These are phyloP conservation scores for Flaveria robusta DNA, from an alignment of 129 eudicot genomes.

Conservation along the genomic window DNA sequence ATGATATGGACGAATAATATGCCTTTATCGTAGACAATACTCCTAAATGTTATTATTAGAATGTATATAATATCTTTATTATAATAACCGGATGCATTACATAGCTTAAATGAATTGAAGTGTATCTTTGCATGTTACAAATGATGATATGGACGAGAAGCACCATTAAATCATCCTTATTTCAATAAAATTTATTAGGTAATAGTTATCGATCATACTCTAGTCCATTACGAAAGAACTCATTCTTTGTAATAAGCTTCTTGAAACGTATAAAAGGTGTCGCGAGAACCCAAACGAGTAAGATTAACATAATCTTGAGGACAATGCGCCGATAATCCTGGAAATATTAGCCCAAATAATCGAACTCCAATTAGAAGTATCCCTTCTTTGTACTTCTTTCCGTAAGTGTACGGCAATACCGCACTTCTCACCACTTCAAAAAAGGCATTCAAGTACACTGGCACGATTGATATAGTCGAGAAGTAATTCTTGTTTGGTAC, in stretches of 20 bases:
- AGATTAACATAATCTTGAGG: conserved; percentile 55
- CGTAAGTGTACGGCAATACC: conserved; percentile 24
- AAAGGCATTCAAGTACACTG: conserved; percentile 34
- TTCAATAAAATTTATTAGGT: not conserved
- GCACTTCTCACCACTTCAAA: conserved; percentile 48
- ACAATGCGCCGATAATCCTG: conserved; percentile 45
- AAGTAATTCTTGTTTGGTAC: conserved; percentile 56
- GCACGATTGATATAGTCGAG: conserved; percentile 15
- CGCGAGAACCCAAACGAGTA: conserved; percentile 37
- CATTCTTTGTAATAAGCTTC: not conserved
- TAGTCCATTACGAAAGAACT: not conserved
- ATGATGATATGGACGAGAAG: not conserved
- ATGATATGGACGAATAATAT: too few relatives aligned
- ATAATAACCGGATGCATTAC: not conserved
- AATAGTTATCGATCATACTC: not conserved
- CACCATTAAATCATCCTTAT: not conserved
- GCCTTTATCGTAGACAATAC: too few relatives aligned
- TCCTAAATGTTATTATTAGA: too few relatives aligned
- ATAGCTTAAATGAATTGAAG: not conserved
- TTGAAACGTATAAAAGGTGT: not conserved
- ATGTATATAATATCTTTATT: not conserved
- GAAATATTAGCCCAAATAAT: conserved; percentile 20
- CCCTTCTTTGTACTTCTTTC: conserved; percentile 45
- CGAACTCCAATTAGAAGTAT: conserved; percentile 26
- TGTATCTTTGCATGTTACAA: not conserved